Percentiles rank a stretch among this genome's conserved stretches.
Conservation (phyloP, 2,329 filamentous ascomycete genomes). For the Acrodontium crateriforme region DNA sequence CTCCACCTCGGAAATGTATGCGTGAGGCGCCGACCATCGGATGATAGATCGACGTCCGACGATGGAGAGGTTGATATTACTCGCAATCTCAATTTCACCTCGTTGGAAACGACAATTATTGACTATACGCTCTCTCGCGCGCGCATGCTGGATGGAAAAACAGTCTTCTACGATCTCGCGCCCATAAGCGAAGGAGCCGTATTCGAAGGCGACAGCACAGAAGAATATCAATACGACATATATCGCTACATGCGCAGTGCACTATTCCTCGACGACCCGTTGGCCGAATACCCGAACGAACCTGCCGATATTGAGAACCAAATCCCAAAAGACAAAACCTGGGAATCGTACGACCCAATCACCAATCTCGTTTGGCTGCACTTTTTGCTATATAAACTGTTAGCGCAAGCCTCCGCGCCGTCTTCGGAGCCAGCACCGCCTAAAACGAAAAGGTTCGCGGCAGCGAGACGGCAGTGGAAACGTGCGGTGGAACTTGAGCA, state of each 20-base stretch:
- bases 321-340: constrained; percentile 18
- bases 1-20: constrained; percentile 55
- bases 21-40: constrained; percentile 22
- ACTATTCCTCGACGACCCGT: constrained; percentile 26
- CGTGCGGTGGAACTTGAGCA: constrained; percentile 25
- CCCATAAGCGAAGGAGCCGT: constrained; percentile 18
- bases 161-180: constrained; percentile 34
- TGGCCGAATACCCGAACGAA: constrained; percentile 20
- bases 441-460: constrained; percentile 7
- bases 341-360: constrained; percentile 42
- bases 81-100: constrained; percentile 37
- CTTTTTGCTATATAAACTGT: constrained; percentile 44
- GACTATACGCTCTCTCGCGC: constrained; percentile 56
- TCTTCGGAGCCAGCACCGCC: constrained; percentile 7
- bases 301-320: constrained; percentile 7
- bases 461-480: constrained; percentile 13
- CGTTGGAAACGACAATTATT: constrained; percentile 49
- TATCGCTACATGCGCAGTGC: constrained; percentile 39
- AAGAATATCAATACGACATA: constrained; percentile 43
- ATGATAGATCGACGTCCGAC: constrained; percentile 6
- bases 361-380: constrained; percentile 53
- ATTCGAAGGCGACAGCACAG: constrained; percentile 32
- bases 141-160: constrained; percentile 26
- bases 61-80: constrained; percentile 12
- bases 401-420: constrained; percentile 25